Evolutionary conservation across 495 filamentous ascomycete species (phyloP).

Genomic region (Evansstolkia leycettana): DNA sequence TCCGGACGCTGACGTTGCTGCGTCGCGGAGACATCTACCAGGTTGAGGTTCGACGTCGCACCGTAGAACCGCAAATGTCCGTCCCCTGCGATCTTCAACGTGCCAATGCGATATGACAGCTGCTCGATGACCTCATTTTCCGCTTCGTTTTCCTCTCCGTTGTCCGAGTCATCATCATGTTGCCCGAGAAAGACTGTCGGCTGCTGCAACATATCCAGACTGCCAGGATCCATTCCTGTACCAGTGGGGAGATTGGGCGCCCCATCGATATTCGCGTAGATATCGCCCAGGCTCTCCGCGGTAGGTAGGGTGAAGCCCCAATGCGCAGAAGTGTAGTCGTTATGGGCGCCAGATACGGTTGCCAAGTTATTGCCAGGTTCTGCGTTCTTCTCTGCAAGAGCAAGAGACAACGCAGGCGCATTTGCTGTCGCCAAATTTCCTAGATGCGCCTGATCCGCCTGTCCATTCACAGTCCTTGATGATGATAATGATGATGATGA

Average conservation of each 20-base stretch:
- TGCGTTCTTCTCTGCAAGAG: slow-evolving; percentile 7
- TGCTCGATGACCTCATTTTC: slow-evolving; percentile 35
- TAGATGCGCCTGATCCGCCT: slow-evolving; percentile 2
- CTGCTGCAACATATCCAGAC: slow-evolving; percentile 24
- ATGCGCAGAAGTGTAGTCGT: slow-evolving; percentile 16
- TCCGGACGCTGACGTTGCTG: slow-evolving; percentile 39
- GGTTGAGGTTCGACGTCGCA: slow-evolving; percentile 35
- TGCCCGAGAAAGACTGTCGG: slow-evolving; percentile 16
- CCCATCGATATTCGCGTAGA: slow-evolving; percentile 26
- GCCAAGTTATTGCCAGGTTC: slow-evolving; percentile 10
- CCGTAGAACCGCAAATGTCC: slow-evolving; percentile 38
- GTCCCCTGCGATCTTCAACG: slow-evolving; percentile 35
- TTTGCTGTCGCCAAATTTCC: slow-evolving; percentile 3
- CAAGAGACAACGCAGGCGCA: slow-evolving; percentile 7
- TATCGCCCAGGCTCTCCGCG: slow-evolving; percentile 27
- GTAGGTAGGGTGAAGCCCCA: slow-evolving; percentile 33
- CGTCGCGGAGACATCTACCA: slow-evolving; percentile 32
- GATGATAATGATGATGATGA: too few relatives aligned
- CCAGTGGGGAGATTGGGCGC: slow-evolving; percentile 11
- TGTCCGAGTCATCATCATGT: slow-evolving; percentile 24
- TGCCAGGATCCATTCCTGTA: slow-evolving; percentile 17
- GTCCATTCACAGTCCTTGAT: slow-evolving; percentile 7
- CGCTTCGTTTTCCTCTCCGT: slow-evolving; percentile 32
- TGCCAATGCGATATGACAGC: slow-evolving; percentile 34
- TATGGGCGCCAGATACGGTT: slow-evolving; percentile 11